Evolutionary conservation across 768 basidiomycete genomes (phyloP).

Genomic region (Lactifluus subvellereus): DNA sequence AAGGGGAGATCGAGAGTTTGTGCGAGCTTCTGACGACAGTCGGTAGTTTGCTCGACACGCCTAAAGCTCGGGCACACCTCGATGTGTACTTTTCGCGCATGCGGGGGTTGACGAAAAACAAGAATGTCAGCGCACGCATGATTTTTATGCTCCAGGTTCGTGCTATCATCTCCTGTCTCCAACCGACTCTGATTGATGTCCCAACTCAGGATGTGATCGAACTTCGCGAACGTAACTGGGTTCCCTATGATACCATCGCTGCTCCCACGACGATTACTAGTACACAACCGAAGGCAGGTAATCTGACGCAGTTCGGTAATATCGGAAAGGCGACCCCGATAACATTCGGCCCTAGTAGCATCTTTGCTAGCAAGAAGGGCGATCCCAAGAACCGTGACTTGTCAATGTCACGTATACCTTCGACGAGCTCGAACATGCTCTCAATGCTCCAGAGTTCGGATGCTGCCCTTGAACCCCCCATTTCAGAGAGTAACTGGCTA

Average conservation of each 20-base stretch:
- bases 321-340: slow-evolving; percentile 61
- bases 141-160: slow-evolving; percentile 91
- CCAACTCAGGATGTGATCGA: slow-evolving; percentile 78
- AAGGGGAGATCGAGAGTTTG: slow-evolving; percentile 95
- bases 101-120: slow-evolving; percentile 70
- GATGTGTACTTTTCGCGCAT: slow-evolving; percentile 91
- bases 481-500: slow-evolving; percentile 45
- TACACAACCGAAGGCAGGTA: slow-evolving; percentile 72
- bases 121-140: slow-evolving; percentile 77
- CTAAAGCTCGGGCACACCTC: slow-evolving; percentile 79
- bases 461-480: slow-evolving; percentile 43
- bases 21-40: slow-evolving; percentile 91
- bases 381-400: slow-evolving; percentile 50
- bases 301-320: slow-evolving; percentile 85
- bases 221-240: slow-evolving; percentile 79
- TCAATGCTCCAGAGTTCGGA: slow-evolving; percentile 69
- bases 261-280: slow-evolving; percentile 75
- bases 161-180: slow-evolving; percentile 14
- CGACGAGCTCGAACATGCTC: slow-evolving; percentile 82
- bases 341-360: slow-evolving; percentile 79
- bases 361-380: slow-evolving; percentile 73
- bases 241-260: slow-evolving; percentile 59
- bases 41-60: slow-evolving; percentile 73
- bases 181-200: slow-evolving; percentile 6
- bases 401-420: slow-evolving; percentile 64